These are phyloP conservation scores for Paxillus involutus DNA, from an alignment of 768 basidiomycete genomes.

Conservation along the genomic window DNA sequence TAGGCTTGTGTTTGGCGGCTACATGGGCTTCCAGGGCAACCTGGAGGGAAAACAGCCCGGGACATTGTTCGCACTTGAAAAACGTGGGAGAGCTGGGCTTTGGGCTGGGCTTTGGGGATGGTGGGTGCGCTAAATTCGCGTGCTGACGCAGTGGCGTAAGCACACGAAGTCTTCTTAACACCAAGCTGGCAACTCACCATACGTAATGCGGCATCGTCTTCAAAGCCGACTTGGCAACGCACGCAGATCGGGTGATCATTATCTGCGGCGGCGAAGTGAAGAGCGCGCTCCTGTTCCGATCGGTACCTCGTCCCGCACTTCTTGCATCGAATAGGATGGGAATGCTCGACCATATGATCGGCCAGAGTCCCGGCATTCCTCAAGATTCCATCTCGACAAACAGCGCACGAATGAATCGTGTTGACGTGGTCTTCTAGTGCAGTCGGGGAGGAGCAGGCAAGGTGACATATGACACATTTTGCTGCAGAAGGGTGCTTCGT, in stretches of 20 bases:
- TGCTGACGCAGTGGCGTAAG: slow-evolving; percentile 20
- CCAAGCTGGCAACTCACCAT: slow-evolving; percentile 26
- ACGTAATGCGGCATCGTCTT: slow-evolving; percentile 29
- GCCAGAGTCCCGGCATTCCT: slow-evolving; percentile 24
- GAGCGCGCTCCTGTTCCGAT: slow-evolving; percentile 35
- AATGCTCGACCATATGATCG: slow-evolving; percentile 29
- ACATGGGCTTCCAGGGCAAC: slow-evolving; percentile 3
- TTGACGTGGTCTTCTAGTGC: slow-evolving; percentile 29
- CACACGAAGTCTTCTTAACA: neutral
- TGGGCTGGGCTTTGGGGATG: slow-evolving; percentile 8
- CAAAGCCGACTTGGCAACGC: slow-evolving; percentile 34
- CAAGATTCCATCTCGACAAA: slow-evolving; percentile 31
- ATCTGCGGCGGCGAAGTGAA: slow-evolving; percentile 39
- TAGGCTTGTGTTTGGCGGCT: neutral
- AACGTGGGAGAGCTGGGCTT: slow-evolving; percentile 2
- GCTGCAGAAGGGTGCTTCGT: slow-evolving; percentile 22
- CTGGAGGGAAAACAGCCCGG: slow-evolving; percentile 11
- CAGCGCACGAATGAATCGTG: slow-evolving; percentile 21
- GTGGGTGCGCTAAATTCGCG: slow-evolving; percentile 9
- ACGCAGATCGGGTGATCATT: slow-evolving; percentile 38
- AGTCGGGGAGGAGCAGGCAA: slow-evolving; percentile 18
- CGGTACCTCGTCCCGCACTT: slow-evolving; percentile 30
- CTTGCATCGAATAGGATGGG: slow-evolving; percentile 27
- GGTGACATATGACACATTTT: slow-evolving; percentile 26
- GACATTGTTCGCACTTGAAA: neutral